A percentile compares a stretch with the other conserved stretches of the same genome.
These are phyloP conservation scores for Aureobasidium vineae DNA, from an alignment of 2,329 filamentous ascomycete species.

Conservation along the genomic window DNA sequence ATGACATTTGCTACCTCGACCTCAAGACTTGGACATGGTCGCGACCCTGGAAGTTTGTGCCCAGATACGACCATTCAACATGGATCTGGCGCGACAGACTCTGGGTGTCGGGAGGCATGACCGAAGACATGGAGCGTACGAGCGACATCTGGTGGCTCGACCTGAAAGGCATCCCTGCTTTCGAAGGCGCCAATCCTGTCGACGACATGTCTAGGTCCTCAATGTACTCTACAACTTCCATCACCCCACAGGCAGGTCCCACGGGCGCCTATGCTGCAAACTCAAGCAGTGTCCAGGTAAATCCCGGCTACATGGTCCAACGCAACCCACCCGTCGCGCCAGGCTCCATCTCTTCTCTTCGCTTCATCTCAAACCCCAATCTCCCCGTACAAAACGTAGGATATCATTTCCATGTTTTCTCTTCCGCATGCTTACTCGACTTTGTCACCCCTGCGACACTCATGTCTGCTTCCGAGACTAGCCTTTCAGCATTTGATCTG, in stretches of 20 bases:
- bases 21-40: conserved; percentile 99
- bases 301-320: conserved; percentile 44
- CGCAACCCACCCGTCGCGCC: conserved; percentile 62
- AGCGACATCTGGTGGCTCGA: conserved; percentile 98
- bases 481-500: conserved; percentile 83
- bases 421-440: conserved; percentile 87
- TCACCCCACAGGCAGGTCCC: conserved; percentile 40
- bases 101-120: conserved; percentile 95
- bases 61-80: conserved; percentile 89
- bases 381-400: conserved; percentile 86
- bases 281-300: conserved; percentile 60
- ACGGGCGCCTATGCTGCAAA: conserved; percentile 67
- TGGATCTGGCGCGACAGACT: conserved; percentile 91
- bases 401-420: conserved; percentile 93
- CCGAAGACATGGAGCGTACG: conserved; percentile 94
- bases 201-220: conserved; percentile 34
- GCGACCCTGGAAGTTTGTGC: conserved; percentile 90
- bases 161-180: conserved; percentile 83
- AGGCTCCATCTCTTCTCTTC: conserved; percentile 83
- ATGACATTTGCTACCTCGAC: conserved; percentile 96
- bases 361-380: conserved; percentile 82
- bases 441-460: conserved; percentile 91
- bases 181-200: conserved; percentile 46
- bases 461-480: conserved; percentile 82
- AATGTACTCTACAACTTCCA: conserved; percentile 34